Evolutionary conservation across 192 early-diverging fungal species (phyloP), one percentile per base, ranked within the genome.

Genomic region (Umbelopsis sp.): DNA sequence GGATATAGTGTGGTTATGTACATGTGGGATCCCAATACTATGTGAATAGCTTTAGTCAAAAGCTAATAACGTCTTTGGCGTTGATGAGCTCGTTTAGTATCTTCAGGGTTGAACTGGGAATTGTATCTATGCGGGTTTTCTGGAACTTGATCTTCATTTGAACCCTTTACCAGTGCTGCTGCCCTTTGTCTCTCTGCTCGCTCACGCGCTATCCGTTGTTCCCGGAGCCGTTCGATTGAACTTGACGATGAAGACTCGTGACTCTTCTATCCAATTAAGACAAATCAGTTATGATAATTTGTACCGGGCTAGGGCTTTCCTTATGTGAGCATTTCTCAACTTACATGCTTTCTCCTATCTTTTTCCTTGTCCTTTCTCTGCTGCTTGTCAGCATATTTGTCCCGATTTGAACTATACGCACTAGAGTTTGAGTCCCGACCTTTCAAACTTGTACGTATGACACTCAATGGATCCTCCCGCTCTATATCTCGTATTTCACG

Each of bases 51-150:
- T n/a, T n/a, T n/a, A n/a, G n/a, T n/a, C n/a, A n/a, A 38, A 38
- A 9, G 51, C 51, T 22, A 69, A 83, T 14, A 0, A 17, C 36
- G 82, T 83, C 36, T 74, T 81, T n/a, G 77, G 81, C 69, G 38
- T 4, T 78, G 45, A 51, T 74, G 77, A 20, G 70, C 77, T 45
- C 49, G 45, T 8, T 51, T 45, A 29, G 86, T 88, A 8, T 76
- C 86, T 17, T 75, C 38, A 6, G 81, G 83, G 52, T 88, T 88
- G 50, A 82, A 88, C 54, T 88, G 87, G 38, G 85, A 82, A 69
- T 80, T 76, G 70, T 88, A 88, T 41, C 73, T 65, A 32, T 9
- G 11, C 24, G 11, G 50, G 49, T 52, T 66, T 34, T 50, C 68
- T 29, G 31, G 77, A 65, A 45, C 8, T 6, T 38, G 49, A 6